Evolutionary conservation across 371 early-diverging fungal species (phyloP).

Genomic region (Saksenaea vasiformis): DNA sequence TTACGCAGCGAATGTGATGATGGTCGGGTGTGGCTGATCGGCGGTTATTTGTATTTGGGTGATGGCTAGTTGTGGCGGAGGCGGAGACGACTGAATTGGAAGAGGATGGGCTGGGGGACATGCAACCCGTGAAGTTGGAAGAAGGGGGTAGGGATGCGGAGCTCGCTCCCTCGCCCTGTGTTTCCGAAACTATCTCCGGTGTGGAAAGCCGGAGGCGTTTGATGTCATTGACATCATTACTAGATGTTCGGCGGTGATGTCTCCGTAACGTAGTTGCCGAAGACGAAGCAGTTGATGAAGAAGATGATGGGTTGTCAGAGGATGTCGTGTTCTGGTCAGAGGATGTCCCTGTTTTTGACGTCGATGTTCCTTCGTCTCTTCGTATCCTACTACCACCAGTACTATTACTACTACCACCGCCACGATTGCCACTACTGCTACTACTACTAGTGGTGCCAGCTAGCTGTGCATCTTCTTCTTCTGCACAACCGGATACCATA

Average conservation of each 20-base stretch:
- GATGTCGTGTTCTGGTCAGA: neutral
- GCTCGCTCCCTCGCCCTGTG: constrained; percentile 11
- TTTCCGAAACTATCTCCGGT: constrained; percentile 28
- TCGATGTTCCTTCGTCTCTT: neutral
- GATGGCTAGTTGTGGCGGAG: constrained; percentile 8
- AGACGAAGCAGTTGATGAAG: neutral
- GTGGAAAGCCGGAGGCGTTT: constrained; percentile 39
- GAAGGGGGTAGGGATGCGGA: constrained; percentile 10
- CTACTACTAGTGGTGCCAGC: neutral
- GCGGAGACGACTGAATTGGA: constrained; percentile 23
- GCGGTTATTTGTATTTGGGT: constrained; percentile 14
- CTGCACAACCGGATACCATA: neutral
- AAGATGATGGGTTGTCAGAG: neutral
- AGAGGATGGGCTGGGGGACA: constrained; percentile 12
- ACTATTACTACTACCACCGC: too few species aligned
- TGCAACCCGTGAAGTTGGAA: constrained; percentile 16
- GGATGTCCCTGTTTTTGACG: constrained; percentile 20
- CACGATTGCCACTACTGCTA: too few species aligned
- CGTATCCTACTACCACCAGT: neutral
- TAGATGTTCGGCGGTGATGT: constrained; percentile 53
- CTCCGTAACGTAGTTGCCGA: constrained; percentile 19
- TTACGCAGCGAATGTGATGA: constrained; percentile 20
- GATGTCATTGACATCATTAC: constrained; percentile 51
- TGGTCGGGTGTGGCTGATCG: constrained; percentile 41
- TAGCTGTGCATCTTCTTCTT: neutral